Evolutionary conservation across 352 stramenopile genomes (phyloP), one percentile per base, ranked within the genome.

Genomic region (Globisporangium ultimum): DNA sequence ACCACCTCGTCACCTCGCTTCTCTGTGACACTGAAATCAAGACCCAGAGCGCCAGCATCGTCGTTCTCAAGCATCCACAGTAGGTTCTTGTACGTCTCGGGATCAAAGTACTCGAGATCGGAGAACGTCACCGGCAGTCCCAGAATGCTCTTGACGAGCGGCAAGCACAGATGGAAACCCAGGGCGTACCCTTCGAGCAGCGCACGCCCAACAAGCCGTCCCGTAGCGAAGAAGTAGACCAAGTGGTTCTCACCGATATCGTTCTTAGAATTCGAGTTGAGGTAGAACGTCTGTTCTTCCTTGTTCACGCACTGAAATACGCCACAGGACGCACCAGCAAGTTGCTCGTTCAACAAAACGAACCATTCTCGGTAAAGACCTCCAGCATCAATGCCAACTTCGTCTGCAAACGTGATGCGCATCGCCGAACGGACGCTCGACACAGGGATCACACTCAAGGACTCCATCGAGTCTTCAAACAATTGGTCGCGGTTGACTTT

Each of bases 101-200:
- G 66, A 21, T 87, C 76, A 14, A 81, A 62, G 18, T 63, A 64
- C 22, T 73, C 74, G 28, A 83, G 55, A 46, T 87, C 77, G 14
- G 46, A 53, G 46, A 80, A 80, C 8, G 51, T 72, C 18, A 87
- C 56, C 13, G 65, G 71, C 1, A 77, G 52, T 0, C 74, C 74
- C 9, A 83, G 54, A 5, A 81, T 76, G 54, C 81, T 71, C 55
- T 87, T 82, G 34, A 85, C 57, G 58, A 85, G 51, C 10, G 66
- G 68, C 6, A 67, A 62, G 20, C 60, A 88, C 61, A 99, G 87
- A 89, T 48, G 96, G 34, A 95, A 93, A 24, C 76, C 72, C 2
- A 98, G 80, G 7, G 98, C 67, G 62, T 98, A 89, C 47, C 89
- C 80, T 61, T 98, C 96, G 15, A 88, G 55, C 20, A 86, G 54